These are phyloP conservation scores for Glycine soja DNA, from an alignment of 306 rosid species.

Conservation along the genomic window DNA sequence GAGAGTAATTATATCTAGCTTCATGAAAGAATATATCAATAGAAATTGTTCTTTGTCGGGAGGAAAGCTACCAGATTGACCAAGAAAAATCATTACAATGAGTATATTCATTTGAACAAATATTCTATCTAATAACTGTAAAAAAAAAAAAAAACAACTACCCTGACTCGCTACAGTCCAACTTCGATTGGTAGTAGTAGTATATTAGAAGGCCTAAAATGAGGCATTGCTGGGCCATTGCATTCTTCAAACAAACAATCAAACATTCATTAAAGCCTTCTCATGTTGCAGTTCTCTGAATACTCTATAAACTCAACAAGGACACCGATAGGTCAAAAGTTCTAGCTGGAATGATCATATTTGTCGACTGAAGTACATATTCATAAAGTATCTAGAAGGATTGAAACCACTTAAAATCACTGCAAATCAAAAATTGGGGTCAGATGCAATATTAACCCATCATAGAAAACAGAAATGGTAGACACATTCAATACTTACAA, in stretches of 20 bases:
- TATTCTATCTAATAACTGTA: conserved; percentile 54
- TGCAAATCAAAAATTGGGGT: conserved; percentile 57
- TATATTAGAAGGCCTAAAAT: conserved; percentile 53
- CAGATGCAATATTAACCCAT: conserved; percentile 39
- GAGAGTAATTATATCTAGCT: conserved; percentile 11
- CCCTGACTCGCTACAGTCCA: conserved; percentile 61
- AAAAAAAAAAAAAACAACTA: too few species aligned
- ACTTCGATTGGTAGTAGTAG: conserved; percentile 51
- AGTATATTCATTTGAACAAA: conserved; percentile 58
- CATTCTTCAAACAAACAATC: conserved; percentile 51
- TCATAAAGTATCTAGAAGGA: conserved; percentile 98
- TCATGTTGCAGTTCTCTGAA: conserved; percentile 51
- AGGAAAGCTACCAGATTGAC: conserved; percentile 46
- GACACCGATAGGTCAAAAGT: conserved; percentile 57
- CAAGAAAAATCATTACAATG: conserved; percentile 53
- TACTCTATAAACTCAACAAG: conserved; percentile 59
- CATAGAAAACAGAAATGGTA: conserved; percentile 36
- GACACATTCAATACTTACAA: conserved; percentile 70
- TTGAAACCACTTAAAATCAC: conserved; percentile 97
- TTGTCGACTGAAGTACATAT: conserved; percentile 78
- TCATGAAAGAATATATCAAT: conserved; percentile 35
- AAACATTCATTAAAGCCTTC: conserved; percentile 53
- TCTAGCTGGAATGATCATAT: conserved; percentile 57
- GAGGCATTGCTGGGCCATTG: conserved; percentile 47
- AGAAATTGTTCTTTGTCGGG: conserved; percentile 41